phyloP scores from a whole-genome alignment of 1,284 basidiomycete species.

The Porodaedalea pini region DNA sequence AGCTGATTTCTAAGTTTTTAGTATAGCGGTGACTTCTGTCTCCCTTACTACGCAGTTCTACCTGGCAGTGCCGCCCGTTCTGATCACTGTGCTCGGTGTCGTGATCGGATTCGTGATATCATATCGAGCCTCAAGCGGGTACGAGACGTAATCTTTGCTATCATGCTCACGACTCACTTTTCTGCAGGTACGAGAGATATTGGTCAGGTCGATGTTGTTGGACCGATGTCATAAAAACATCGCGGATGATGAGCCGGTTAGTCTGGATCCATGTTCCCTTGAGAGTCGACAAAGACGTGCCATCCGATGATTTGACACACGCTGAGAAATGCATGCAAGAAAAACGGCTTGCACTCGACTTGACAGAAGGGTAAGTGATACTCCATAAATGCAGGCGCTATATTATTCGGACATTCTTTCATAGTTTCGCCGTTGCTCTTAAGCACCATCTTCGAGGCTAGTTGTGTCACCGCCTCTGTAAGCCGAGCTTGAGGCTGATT shows the following conservation, averaged over 20 bases:
- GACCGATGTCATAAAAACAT: constrained; percentile 53
- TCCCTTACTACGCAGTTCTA: constrained; percentile 39
- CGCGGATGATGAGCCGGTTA: constrained; percentile 47
- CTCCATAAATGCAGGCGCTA: background rate
- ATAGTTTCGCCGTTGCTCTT: constrained; percentile 53
- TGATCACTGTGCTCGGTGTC: constrained; percentile 64
- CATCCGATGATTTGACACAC: constrained; percentile 28
- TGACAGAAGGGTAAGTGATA: constrained; percentile 50
- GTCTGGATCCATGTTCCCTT: constrained; percentile 64
- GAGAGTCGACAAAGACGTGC: constrained; percentile 22
- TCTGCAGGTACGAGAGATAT: constrained; percentile 54
- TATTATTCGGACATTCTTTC: background rate
- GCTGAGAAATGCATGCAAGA: constrained; percentile 52
- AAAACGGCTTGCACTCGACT: constrained; percentile 55
- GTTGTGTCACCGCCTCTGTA: background rate
- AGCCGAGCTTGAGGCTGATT: no score
- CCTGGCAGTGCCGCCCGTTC: constrained; percentile 51
- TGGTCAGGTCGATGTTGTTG: constrained; percentile 59
- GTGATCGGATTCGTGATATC: constrained; percentile 71
- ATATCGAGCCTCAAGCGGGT: constrained; percentile 60
- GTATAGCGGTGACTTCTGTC: constrained; percentile 42
- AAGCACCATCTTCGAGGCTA: constrained; percentile 62
- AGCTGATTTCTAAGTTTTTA: background rate
- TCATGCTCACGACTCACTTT: background rate
- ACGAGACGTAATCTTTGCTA: constrained; percentile 21